A percentile compares a stretch with the other conserved stretches of the same genome.
Conservation (phyloP, 1,284 basidiomycete genomes). For the Dichomitus squalens region DNA sequence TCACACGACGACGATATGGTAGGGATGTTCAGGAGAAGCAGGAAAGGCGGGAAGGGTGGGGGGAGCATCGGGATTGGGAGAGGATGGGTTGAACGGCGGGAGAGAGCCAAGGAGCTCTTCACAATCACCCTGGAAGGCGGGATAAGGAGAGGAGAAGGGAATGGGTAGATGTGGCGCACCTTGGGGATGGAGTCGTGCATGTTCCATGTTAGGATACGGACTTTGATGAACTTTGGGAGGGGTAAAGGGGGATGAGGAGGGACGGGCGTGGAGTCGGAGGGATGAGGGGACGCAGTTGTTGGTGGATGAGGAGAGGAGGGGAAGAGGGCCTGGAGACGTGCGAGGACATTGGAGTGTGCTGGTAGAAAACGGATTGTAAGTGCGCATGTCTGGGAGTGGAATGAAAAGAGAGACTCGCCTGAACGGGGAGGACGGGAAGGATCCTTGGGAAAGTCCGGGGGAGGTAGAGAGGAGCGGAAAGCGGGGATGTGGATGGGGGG, state of each 20-base stretch:
- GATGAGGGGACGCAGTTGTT: conserved; percentile 23
- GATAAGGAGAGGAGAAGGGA: neutral
- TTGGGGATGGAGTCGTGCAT: conserved; percentile 81
- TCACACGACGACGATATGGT: conserved; percentile 80
- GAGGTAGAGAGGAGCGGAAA: conserved; percentile 2
- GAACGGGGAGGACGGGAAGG: conserved; percentile 14
- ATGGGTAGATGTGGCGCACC: conserved; percentile 36
- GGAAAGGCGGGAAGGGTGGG: conserved; percentile 52
- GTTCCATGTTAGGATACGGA: conserved; percentile 65
- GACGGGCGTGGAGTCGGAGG: conserved; percentile 19
- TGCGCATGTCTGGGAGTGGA: no score
- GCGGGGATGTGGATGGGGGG: conserved; percentile 22
- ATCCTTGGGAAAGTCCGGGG: conserved; percentile 14
- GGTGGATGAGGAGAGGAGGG: conserved; percentile 28
- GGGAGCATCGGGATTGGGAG: conserved; percentile 27
- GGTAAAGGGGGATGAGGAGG: conserved; percentile 30
- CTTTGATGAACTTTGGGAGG: conserved; percentile 46
- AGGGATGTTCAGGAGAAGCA: conserved; percentile 64
- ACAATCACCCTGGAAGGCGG: conserved; percentile 64
- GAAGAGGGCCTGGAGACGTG: conserved; percentile 48
- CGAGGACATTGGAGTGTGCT: conserved; percentile 39
- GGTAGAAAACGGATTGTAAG: neutral
- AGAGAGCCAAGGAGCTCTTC: conserved; percentile 74
- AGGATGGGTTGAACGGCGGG: conserved; percentile 46
- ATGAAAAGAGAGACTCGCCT: conserved; percentile 4